Conservation (phyloP, 1,284 basidiomycete genomes). For the Omphalotus olearius region DNA sequence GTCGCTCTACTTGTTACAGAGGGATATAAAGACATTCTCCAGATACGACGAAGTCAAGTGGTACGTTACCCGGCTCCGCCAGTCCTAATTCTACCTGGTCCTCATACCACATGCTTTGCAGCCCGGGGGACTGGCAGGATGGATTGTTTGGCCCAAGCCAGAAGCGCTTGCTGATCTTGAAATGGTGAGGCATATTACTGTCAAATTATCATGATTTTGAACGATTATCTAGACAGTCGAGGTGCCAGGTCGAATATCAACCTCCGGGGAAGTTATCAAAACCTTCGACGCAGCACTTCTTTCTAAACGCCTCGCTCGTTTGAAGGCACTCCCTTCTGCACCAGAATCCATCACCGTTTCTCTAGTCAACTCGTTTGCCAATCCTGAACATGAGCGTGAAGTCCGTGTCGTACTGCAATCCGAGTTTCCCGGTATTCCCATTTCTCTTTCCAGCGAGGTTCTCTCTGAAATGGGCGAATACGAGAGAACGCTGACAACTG, state of each 20-base stretch:
- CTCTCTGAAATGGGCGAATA: conserved; percentile 29
- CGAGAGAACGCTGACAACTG: conserved; percentile 28
- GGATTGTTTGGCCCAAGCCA: conserved; percentile 29
- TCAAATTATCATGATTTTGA: not conserved
- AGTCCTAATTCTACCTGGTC: not conserved
- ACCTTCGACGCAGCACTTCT: conserved; percentile 21
- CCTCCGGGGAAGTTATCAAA: conserved; percentile 21
- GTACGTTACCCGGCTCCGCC: not conserved
- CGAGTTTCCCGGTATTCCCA: conserved; percentile 24
- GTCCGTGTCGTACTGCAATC: conserved; percentile 18
- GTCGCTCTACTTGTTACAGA: conserved; percentile 28
- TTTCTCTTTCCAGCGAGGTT: conserved; percentile 24
- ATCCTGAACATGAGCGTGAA: conserved; percentile 23
- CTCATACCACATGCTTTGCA: not conserved
- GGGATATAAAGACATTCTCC: conserved; percentile 28
- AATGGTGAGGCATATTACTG: conserved; percentile 14
- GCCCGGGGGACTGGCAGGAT: conserved; percentile 24
- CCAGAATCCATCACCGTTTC: conserved; percentile 27
- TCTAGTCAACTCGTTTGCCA: conserved; percentile 28
- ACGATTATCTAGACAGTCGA: conserved; percentile 21
- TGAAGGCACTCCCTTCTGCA: conserved; percentile 15
- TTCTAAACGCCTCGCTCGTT: conserved; percentile 15
- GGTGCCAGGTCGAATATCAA: conserved; percentile 26
- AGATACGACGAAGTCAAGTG: conserved; percentile 25
- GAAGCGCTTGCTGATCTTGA: conserved; percentile 26